These are phyloP conservation scores for Rubus idaeus DNA, from an alignment of 306 rosid species.

Conservation along the genomic window DNA sequence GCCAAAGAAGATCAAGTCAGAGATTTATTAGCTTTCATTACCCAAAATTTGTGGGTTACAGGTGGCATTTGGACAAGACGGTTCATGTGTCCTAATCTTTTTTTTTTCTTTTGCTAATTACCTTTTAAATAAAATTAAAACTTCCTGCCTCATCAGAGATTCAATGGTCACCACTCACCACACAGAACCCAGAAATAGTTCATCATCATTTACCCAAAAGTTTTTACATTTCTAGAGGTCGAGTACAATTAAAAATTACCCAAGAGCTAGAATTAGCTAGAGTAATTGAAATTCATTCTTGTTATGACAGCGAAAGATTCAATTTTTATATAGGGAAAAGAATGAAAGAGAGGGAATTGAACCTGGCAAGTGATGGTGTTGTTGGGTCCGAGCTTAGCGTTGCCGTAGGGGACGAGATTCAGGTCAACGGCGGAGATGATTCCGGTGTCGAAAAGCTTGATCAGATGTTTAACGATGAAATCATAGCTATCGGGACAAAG, in stretches of 20 bases:
- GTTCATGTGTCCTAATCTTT: background rate
- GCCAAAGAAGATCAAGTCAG: conserved; percentile 16
- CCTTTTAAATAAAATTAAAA: background rate
- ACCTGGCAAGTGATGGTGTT: conserved; percentile 39
- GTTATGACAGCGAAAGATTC: background rate
- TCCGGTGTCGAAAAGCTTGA: conserved; percentile 19
- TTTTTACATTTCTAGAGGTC: background rate
- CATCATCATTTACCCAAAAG: background rate
- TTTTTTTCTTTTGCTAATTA: background rate
- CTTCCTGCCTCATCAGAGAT: background rate
- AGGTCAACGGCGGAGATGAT: conserved; percentile 29
- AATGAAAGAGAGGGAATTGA: background rate
- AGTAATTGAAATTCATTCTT: background rate
- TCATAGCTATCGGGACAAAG: conserved; percentile 21
- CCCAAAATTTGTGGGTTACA: conserved; percentile 13
- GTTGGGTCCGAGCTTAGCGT: conserved; percentile 29
- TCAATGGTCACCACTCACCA: background rate
- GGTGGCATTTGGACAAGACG: background rate
- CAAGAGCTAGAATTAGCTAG: background rate
- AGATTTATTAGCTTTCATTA: conserved; percentile 2
- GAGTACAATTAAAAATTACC: background rate
- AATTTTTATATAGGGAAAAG: background rate
- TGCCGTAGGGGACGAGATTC: conserved; percentile 38
- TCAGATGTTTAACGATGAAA: conserved; percentile 28
- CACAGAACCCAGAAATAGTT: background rate